Percentiles rank a stretch among this genome's conserved stretches.
Conservation (phyloP, 495 filamentous ascomycete genomes). For the Eremomyces bilateralis region DNA sequence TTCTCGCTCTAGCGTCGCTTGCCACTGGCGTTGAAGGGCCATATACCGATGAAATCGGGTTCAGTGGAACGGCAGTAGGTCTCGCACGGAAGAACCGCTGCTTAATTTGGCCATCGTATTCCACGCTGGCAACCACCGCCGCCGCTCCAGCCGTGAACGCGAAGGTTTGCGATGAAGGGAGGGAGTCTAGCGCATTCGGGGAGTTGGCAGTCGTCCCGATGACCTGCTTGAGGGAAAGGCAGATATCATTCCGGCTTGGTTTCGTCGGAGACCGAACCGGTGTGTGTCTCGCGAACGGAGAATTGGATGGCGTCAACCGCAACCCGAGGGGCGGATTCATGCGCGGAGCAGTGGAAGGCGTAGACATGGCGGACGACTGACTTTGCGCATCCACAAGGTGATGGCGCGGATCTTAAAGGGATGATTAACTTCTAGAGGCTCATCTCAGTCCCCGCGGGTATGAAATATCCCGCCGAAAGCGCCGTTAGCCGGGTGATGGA, state of each 20-base stretch:
- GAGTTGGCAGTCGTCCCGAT: slow-evolving; percentile 74
- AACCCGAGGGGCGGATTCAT: neutral
- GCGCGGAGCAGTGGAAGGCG: no score
- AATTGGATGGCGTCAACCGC: neutral
- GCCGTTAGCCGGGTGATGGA: no score
- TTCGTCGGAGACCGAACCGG: neutral
- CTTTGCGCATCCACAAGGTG: no score
- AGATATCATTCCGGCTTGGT: slow-evolving; percentile 21
- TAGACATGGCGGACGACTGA: no score
- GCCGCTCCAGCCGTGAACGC: slow-evolving; percentile 83
- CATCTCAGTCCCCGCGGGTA: no score
- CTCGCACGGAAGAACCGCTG: slow-evolving; percentile 83
- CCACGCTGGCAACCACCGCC: slow-evolving; percentile 70
- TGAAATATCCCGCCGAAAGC: no score
- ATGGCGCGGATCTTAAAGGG: no score
- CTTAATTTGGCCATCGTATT: slow-evolving; percentile 33
- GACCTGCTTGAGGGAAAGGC: slow-evolving; percentile 55
- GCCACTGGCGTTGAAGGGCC: slow-evolving; percentile 41
- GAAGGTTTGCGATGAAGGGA: slow-evolving; percentile 47
- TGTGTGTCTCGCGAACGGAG: neutral
- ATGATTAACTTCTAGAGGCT: no score
- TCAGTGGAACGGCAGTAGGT: slow-evolving; percentile 52
- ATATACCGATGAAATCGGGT: slow-evolving; percentile 25
- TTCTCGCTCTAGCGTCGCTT: slow-evolving; percentile 38
- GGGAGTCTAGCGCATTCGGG: slow-evolving; percentile 67